Base-by-base conservation (phyloP, 257 asterid genomes). In the Scutellaria barbata region DNA sequence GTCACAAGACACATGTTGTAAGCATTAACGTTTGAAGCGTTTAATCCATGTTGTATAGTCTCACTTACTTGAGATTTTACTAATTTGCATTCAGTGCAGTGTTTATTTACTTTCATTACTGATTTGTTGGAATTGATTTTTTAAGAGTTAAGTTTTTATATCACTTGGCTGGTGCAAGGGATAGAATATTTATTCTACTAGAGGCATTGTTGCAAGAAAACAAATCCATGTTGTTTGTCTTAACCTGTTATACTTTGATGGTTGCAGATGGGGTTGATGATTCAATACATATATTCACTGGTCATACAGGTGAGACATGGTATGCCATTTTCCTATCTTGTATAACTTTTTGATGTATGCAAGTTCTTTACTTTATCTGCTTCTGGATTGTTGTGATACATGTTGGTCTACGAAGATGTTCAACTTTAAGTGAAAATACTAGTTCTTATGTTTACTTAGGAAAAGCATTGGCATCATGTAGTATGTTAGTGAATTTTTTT, bases 281-380 rank as follows among this genome's bases (percentile, higher is more conserved):
- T 85, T 89, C 98, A 13, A 46, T 81, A 56, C 97, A 94, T 80
- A 88, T 83, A 73, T 94, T 94, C 86, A 88, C 96, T 3, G 97
- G 96, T 46, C 98, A 94, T 74, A 81, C 81, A 64, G 97, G 98
- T 92, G 76, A 25, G 77, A 55, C 58, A 8, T 47, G 20, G 35
- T 63, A 20, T 41, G 52, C 68, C 22, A 55, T 18, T 66, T 41
- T 35, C 30, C 18, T 37, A 13, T 33, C 43, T 45, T 40, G 20
- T 63, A 50, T 35, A 2, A 40, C 11, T 56, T 33, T 13, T 56
- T 33, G 41, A 7, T 1, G 50, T 72, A 35, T 43, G 43, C n/a
- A 5, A 60, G 30, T 40, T 47, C 57, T 51, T 16, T 72, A 65
- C 33, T 54, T 75, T 46, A 58, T 58, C 8, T 40, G 39, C 14